Evolutionary conservation across 2,329 filamentous ascomycete genomes (phyloP).

Genomic region (Arthroderma sp.): DNA sequence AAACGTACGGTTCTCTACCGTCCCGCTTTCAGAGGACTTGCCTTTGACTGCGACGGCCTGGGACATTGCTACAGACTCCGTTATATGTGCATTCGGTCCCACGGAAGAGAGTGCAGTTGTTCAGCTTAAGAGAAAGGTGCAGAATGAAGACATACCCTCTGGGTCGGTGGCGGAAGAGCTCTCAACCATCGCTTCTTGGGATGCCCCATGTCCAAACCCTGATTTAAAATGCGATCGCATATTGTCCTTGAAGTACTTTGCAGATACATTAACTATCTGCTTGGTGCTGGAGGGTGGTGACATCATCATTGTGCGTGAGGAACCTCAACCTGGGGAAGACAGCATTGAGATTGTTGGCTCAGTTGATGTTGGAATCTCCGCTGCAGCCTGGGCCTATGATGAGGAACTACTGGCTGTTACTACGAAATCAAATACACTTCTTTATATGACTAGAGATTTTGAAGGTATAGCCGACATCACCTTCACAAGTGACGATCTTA

Average conservation of each 20-base stretch:
- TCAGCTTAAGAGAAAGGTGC: slow-evolving; percentile 48
- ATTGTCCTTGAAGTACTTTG: slow-evolving; percentile 70
- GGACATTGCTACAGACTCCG: slow-evolving; percentile 65
- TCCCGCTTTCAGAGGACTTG: slow-evolving; percentile 46
- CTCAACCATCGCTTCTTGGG: slow-evolving; percentile 64
- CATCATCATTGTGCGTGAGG: slow-evolving; percentile 71
- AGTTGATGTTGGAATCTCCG: slow-evolving; percentile 79
- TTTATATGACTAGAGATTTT: slow-evolving; percentile 89
- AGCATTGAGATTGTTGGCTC: slow-evolving; percentile 92
- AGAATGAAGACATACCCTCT: slow-evolving; percentile 26
- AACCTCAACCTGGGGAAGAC: slow-evolving; percentile 51
- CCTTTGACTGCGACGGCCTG: slow-evolving; percentile 67
- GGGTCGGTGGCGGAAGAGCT: slow-evolving; percentile 31
- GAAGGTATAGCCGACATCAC: slow-evolving; percentile 66
- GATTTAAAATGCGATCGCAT: slow-evolving; percentile 63
- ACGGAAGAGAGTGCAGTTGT: slow-evolving; percentile 56
- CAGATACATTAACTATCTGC: slow-evolving; percentile 63
- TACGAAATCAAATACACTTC: slow-evolving; percentile 62
- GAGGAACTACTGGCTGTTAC: slow-evolving; percentile 78
- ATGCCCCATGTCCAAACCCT: slow-evolving; percentile 67
- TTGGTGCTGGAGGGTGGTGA: slow-evolving; percentile 82
- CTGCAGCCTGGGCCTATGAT: slow-evolving; percentile 87
- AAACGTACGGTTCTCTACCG: slow-evolving; percentile 58
- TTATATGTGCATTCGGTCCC: slow-evolving; percentile 77
- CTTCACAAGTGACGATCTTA: slow-evolving; percentile 63